phyloP scores from a whole-genome alignment of 176 grass and related monocot species.

The Lolium rigidum region DNA sequence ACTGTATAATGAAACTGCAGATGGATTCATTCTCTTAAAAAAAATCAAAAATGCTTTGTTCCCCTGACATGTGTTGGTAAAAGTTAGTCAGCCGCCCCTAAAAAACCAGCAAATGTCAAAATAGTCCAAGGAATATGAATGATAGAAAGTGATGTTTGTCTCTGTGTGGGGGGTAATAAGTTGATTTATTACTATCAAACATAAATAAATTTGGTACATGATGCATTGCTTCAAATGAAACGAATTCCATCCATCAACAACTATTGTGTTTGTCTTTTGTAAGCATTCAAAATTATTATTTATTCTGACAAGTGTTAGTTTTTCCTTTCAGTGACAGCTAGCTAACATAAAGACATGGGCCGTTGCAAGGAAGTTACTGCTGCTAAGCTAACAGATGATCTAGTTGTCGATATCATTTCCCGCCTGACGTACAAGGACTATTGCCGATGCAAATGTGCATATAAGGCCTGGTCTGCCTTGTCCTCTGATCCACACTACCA shows the following conservation, averaged over 20 bases:
- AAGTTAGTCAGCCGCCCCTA: too few relatives aligned
- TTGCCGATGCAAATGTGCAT: constrained; percentile 19
- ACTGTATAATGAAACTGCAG: background rate
- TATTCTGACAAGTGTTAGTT: background rate
- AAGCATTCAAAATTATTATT: background rate
- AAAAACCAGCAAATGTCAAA: too few relatives aligned
- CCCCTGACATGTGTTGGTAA: too few relatives aligned
- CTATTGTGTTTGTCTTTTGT: background rate
- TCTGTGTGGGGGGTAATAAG: too few relatives aligned
- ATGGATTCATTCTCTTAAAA: background rate
- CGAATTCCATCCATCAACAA: too few relatives aligned
- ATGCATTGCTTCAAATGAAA: too few relatives aligned
- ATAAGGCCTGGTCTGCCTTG: background rate
- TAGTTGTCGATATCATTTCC: constrained; percentile 19
- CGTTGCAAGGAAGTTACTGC: background rate
- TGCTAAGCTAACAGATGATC: constrained; percentile 8
- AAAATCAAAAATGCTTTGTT: background rate
- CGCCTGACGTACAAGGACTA: background rate
- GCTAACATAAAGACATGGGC: background rate
- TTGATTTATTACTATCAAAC: too few relatives aligned
- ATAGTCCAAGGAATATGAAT: background rate
- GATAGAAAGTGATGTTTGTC: background rate
- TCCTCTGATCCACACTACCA: constrained; percentile 28
- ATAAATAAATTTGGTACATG: too few relatives aligned
- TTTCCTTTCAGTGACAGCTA: background rate